Percentiles rank a stretch among this genome's conserved stretches.
phyloP scores from a whole-genome alignment of 805 yeast species.

The Millerozyma miso region DNA sequence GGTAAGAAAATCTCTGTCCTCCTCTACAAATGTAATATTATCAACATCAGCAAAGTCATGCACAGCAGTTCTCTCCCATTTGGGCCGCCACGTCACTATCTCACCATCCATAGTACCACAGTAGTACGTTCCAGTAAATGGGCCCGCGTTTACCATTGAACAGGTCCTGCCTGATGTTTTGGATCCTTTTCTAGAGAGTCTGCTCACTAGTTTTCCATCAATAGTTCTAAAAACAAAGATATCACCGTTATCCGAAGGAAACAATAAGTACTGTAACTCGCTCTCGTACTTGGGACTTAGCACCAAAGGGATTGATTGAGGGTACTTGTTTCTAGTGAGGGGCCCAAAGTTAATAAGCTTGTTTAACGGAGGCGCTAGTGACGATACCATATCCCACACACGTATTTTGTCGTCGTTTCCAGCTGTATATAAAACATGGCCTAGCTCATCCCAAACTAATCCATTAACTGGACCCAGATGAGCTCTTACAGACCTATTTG shows the following conservation, averaged over 20 bases:
- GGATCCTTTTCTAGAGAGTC: constrained; percentile 46
- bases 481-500: constrained; percentile 46
- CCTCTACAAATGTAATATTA: neutral
- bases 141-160: constrained; percentile 47
- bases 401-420: constrained; percentile 80
- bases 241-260: constrained; percentile 76
- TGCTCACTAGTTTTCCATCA: constrained; percentile 60
- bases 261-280: constrained; percentile 54
- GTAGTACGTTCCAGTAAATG: constrained; percentile 42
- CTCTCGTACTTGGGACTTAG: constrained; percentile 51
- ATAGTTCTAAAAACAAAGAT: constrained; percentile 51
- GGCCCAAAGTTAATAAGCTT: constrained; percentile 76
- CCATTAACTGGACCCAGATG: constrained; percentile 82
- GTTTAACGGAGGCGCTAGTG: constrained; percentile 44
- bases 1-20: neutral
- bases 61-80: constrained; percentile 6
- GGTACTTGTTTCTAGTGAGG: constrained; percentile 58
- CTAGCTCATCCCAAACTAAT: constrained; percentile 65
- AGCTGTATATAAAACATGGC: constrained; percentile 56
- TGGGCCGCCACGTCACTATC: constrained; percentile 51
- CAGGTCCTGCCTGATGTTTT: constrained; percentile 44
- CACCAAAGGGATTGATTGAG: constrained; percentile 47
- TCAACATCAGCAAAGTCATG: neutral
- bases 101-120: constrained; percentile 70
- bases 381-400: constrained; percentile 63